A percentile compares a stretch with the other conserved stretches of the same genome.
Conservation (phyloP, 179 eudicot genomes). For the Nepenthes alata region DNA sequence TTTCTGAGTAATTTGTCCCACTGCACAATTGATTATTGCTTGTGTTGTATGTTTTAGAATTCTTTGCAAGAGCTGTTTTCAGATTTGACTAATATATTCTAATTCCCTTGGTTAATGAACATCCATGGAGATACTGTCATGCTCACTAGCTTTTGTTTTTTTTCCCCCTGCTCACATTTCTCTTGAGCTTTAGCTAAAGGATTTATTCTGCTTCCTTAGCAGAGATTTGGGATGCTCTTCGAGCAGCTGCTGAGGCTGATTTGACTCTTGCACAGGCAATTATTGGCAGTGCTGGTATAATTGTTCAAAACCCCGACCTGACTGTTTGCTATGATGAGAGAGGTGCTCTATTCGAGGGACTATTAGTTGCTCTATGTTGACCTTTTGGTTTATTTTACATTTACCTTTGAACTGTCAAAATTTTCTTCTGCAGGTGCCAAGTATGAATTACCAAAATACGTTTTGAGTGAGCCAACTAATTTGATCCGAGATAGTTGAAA, state of each 20-base stretch:
- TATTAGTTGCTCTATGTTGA: not conserved
- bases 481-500: slow-evolving; percentile 39
- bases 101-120: too few species aligned
- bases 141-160: too few species aligned
- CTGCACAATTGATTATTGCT: too few species aligned
- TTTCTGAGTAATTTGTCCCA: too few species aligned
- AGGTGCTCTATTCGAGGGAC: slow-evolving; percentile 26
- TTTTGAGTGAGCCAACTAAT: slow-evolving; percentile 83
- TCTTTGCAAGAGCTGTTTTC: too few species aligned
- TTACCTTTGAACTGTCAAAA: not conserved
- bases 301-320: slow-evolving; percentile 56
- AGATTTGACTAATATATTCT: too few species aligned
- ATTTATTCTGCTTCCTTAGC: slow-evolving; percentile 7
- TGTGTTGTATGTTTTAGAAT: too few species aligned
- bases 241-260: slow-evolving; percentile 78
- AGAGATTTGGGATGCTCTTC: slow-evolving; percentile 97
- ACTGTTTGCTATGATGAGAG: slow-evolving; percentile 87
- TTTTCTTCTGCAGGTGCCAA: slow-evolving; percentile 58
- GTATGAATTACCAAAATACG: slow-evolving; percentile 79
- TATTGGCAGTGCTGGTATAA: slow-evolving; percentile 74
- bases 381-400: not conserved
- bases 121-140: too few species aligned
- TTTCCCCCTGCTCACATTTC: too few species aligned
- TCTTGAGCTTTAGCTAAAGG: not conserved
- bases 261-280: slow-evolving; percentile 57